Conservation (phyloP, 495 filamentous ascomycete genomes). For the Immersiella caudata region DNA sequence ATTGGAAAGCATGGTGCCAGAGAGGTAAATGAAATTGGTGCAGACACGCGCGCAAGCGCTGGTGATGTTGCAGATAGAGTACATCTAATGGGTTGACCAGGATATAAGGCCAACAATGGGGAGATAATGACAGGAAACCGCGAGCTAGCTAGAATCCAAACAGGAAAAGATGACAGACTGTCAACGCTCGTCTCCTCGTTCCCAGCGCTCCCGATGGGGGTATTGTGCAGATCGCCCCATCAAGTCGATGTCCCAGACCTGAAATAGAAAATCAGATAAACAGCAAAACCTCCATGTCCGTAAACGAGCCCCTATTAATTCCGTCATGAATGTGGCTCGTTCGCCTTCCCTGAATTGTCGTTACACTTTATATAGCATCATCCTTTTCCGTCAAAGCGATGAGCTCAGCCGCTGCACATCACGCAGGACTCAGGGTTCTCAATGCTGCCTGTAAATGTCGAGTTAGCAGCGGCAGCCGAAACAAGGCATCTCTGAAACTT, state of each 20-base stretch:
- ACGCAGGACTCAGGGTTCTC: slow-evolving; percentile 87
- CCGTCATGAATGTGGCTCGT: slow-evolving; percentile 9
- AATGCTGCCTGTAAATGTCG: slow-evolving; percentile 63
- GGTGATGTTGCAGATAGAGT: neutral
- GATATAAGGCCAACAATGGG: neutral
- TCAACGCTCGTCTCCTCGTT: neutral
- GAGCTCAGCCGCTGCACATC: slow-evolving; percentile 79
- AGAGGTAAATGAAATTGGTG: neutral
- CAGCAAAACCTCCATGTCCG: neutral
- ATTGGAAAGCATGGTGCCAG: neutral
- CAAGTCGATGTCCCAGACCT: neutral
- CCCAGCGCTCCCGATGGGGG: neutral
- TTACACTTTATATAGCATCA: slow-evolving; percentile 14
- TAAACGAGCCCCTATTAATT: slow-evolving; percentile 12
- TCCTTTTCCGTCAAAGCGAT: neutral
- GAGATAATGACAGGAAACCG: neutral
- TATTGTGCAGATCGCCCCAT: slow-evolving; percentile 6
- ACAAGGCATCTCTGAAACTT: slow-evolving; percentile 39
- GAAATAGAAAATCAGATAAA: slow-evolving; percentile 4
- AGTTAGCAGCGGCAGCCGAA: slow-evolving; percentile 28
- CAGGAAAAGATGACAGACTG: neutral
- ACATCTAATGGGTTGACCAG: neutral
- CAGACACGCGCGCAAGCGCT: neutral
- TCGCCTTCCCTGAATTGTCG: neutral
- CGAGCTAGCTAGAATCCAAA: neutral